These are phyloP conservation scores for Wickerhamiella qilinensis DNA, from an alignment of 805 yeast genomes.

Conservation along the genomic window DNA sequence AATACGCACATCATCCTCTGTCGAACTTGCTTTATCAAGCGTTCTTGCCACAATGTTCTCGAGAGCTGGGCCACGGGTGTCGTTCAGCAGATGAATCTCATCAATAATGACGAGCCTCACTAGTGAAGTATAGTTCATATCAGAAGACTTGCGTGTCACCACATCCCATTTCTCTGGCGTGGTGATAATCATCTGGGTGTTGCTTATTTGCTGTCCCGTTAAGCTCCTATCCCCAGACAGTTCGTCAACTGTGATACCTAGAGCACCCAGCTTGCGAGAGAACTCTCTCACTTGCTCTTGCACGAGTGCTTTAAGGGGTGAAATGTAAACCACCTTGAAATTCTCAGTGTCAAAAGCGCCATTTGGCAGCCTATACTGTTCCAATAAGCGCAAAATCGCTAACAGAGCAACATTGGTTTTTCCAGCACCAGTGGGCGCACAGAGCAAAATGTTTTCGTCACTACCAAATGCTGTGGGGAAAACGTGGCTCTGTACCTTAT, in stretches of 20 bases:
- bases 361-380: conserved; percentile 30
- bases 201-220: conserved; percentile 55
- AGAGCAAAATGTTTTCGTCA: conserved; percentile 59
- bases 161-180: conserved; percentile 99
- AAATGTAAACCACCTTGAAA: conserved; percentile 73
- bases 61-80: conserved; percentile 86
- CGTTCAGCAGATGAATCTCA: conserved; percentile 86
- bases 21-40: conserved; percentile 13
- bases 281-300: conserved; percentile 90
- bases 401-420: conserved; percentile 93
- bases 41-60: conserved; percentile 78
- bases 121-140: conserved; percentile 42
- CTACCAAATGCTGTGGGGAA: conserved; percentile 59
- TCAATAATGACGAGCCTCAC: conserved; percentile 69
- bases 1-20: conserved; percentile 39
- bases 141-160: conserved; percentile 67
- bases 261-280: conserved; percentile 44
- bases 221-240: conserved; percentile 80
- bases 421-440: conserved; percentile 99
- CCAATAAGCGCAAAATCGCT: conserved; percentile 47
- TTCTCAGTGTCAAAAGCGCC: conserved; percentile 25
- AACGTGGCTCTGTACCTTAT: conserved; percentile 71
- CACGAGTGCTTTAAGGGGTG: conserved; percentile 87
- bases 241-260: conserved; percentile 64
- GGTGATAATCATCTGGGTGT: conserved; percentile 72